phyloP scores from a whole-genome alignment of 768 basidiomycete genomes.

The Naganishia onofrii region DNA sequence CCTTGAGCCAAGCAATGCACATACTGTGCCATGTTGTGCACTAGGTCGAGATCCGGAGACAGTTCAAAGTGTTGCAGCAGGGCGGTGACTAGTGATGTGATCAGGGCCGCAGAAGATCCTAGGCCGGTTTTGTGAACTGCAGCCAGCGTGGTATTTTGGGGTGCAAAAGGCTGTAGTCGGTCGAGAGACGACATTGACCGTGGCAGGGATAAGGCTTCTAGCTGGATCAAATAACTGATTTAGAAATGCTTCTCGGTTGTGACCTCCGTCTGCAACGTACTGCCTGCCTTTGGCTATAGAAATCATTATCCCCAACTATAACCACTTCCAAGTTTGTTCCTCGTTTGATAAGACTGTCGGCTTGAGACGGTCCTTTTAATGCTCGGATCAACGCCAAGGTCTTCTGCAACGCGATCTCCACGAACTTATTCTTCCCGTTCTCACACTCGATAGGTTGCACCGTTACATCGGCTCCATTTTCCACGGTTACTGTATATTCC shows the following conservation, averaged over 20 bases:
- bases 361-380: constrained; percentile 23
- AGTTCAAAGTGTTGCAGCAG: constrained; percentile 68
- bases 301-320: constrained; percentile 92
- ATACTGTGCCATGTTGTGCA: constrained; percentile 91
- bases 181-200: constrained; percentile 64
- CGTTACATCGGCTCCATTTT: constrained; percentile 17
- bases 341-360: constrained; percentile 15
- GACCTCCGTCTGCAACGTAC: constrained; percentile 54
- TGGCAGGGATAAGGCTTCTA: constrained; percentile 63
- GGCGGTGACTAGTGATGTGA: constrained; percentile 86
- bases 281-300: constrained; percentile 88
- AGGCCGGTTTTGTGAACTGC: constrained; percentile 98
- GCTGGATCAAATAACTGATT: constrained; percentile 54
- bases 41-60: constrained; percentile 56
- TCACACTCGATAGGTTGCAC: neutral
- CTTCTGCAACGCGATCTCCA: constrained; percentile 80
- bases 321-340: constrained; percentile 59
- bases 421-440: constrained; percentile 77
- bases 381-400: constrained; percentile 66
- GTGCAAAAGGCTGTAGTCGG: constrained; percentile 71
- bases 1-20: constrained; percentile 95
- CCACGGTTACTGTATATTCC: constrained; percentile 32
- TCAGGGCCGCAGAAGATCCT: constrained; percentile 93
- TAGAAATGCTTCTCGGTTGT: neutral
- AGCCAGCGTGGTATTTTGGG: constrained; percentile 65